These are phyloP conservation scores for Amphichorda felina DNA, from an alignment of 2,329 filamentous ascomycete genomes.

Conservation along the genomic window DNA sequence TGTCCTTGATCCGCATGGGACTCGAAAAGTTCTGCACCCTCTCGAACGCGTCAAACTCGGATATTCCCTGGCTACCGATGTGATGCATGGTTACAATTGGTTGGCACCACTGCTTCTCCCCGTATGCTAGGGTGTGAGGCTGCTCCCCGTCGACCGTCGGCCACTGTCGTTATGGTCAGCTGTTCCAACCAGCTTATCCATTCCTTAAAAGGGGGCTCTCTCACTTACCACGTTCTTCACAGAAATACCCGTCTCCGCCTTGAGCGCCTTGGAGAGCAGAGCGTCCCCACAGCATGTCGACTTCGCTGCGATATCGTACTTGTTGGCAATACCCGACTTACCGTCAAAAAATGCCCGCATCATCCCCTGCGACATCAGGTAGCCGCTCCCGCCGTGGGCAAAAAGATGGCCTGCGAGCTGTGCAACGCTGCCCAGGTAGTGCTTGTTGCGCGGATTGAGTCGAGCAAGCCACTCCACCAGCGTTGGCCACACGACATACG, in stretches of 20 bases:
- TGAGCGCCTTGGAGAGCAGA: slow-evolving; percentile 32
- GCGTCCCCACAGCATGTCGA: slow-evolving; percentile 39
- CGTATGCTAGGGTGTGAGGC: slow-evolving; percentile 34
- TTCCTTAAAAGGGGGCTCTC: background rate
- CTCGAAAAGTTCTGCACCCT: slow-evolving; percentile 18
- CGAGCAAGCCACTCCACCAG: slow-evolving; percentile 33
- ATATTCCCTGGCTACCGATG: slow-evolving; percentile 35
- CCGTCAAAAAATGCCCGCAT: slow-evolving; percentile 33
- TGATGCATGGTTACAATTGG: slow-evolving; percentile 46
- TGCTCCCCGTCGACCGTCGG: slow-evolving; percentile 46
- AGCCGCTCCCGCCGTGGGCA: slow-evolving; percentile 45
- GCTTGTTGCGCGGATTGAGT: slow-evolving; percentile 27
- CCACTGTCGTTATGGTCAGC: slow-evolving; percentile 22
- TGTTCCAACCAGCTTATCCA: slow-evolving; percentile 1
- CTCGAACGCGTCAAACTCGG: slow-evolving; percentile 39
- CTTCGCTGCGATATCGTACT: slow-evolving; percentile 29
- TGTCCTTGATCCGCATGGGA: slow-evolving; percentile 30
- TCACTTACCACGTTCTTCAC: slow-evolving; percentile 29
- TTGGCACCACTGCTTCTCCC: slow-evolving; percentile 39
- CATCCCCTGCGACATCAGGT: slow-evolving; percentile 36
- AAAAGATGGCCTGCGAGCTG: slow-evolving; percentile 30
- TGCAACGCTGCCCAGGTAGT: slow-evolving; percentile 38
- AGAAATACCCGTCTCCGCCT: slow-evolving; percentile 25
- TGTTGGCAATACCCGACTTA: slow-evolving; percentile 28
- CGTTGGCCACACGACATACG: slow-evolving; percentile 42